These are phyloP conservation scores for Blepharisma stoltei DNA, from an alignment of 73 alveolate genomes.

Conservation along the genomic window DNA sequence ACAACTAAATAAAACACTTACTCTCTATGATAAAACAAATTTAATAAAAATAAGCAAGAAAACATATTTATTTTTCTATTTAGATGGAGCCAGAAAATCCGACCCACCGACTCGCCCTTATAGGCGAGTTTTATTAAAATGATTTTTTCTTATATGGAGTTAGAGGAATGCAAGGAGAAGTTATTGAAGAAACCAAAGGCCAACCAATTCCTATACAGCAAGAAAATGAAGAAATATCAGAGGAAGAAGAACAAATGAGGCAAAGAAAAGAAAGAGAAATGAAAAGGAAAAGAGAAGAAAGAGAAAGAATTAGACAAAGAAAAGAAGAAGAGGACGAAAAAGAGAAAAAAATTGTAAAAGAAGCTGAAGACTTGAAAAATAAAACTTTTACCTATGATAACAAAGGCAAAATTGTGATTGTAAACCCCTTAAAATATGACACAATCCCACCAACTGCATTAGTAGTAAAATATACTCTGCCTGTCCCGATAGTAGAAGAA, in stretches of 20 bases:
- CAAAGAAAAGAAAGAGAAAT: background rate
- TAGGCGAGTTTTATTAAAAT: no score
- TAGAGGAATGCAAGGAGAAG: background rate
- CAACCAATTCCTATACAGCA: constrained; percentile 14
- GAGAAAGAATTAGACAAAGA: background rate
- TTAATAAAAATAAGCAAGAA: no score
- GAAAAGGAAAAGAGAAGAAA: constrained; percentile 21
- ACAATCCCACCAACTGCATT: background rate
- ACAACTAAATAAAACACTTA: background rate
- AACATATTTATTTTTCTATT: no score
- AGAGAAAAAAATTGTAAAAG: constrained; percentile 19
- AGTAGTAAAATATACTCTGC: background rate
- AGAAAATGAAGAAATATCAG: background rate
- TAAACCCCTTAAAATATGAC: background rate
- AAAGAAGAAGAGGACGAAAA: constrained; percentile 29
- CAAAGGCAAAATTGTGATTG: constrained; percentile 4
- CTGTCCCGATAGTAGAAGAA: constrained; percentile 11
- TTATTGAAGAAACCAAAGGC: constrained; percentile 2
- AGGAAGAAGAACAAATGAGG: constrained; percentile 24
- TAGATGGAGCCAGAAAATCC: no score
- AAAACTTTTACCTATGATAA: constrained; percentile 12
- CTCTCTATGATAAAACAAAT: no score
- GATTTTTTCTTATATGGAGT: no score
- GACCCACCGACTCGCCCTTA: no score
- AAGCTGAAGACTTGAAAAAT: background rate